Evolutionary conservation across 169 alveolate genomes (phyloP), one percentile per base, ranked within the genome.

Genomic region (Plasmodium vinckei): DNA sequence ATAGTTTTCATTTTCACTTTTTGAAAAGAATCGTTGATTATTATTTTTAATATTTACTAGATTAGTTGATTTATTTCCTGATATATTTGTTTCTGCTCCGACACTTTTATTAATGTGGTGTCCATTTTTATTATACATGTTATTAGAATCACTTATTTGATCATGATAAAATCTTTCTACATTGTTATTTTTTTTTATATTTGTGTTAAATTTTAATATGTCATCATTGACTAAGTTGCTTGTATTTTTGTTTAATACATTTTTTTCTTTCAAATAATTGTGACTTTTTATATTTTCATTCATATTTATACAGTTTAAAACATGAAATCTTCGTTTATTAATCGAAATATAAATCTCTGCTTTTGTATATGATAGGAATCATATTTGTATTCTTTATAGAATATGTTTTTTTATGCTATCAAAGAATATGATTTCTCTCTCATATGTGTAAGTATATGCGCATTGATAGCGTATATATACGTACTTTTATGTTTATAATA

Each of bases 271-370:
- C 54, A 42, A 63, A 73, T 73, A 49, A 47, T 59, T 64, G 17
- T 19, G 44, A 33, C 27, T 46, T 47, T 47, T 27, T 73, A 25
- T 61, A n/a, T 60, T 49, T 47, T 39, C 60, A 61, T 73, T 61
- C 87, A 73, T 73, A 19, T 9, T 73, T 73, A 46, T 53, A 23
- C 23, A 46, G 25, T 23, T 23, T 17, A 46, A 67, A 67, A 67
- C 47, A 67, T 44, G 10, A 51, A 51, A 51, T 12, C 7, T 15
- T 51, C 23, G 59, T 51, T 51, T 51, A 7, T 33, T 51, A 15
- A 12, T 51, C 59, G 19, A 51, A 51, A 51, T 13, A 13, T 15
- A 12, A 12, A 2, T 15, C 5, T 12, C 12, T 51, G 5, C 59
- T 15, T 51, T 51, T 68, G n/a, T 19, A 54, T 33, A 25, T 42